Evolutionary conservation across 805 yeast genomes (phyloP).

Genomic region (Komagataella mondaviorum): DNA sequence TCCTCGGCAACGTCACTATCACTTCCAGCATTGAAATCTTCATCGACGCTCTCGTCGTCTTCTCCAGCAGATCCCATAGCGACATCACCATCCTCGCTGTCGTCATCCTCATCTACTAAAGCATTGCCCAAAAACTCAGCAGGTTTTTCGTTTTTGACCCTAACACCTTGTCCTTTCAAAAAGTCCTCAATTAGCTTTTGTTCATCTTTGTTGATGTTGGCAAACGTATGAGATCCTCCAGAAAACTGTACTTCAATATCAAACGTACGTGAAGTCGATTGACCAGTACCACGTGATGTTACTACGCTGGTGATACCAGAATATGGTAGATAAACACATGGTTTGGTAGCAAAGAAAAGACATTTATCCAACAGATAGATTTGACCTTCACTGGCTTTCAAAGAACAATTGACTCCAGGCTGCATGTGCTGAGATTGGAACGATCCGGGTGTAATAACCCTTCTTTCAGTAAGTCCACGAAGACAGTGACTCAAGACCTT

Average conservation of each 20-base stretch:
- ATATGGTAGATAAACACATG: constrained; percentile 83
- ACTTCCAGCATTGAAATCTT: constrained; percentile 53
- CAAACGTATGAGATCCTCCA: constrained; percentile 65
- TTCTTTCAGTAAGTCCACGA: constrained; percentile 80
- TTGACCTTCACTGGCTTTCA: constrained; percentile 92
- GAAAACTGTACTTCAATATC: constrained; percentile 65
- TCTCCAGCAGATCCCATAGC: constrained; percentile 70
- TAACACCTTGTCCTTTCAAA: constrained; percentile 63
- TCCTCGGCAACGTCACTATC: constrained; percentile 66
- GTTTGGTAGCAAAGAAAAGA: constrained; percentile 82
- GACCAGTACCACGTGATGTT: constrained; percentile 77
- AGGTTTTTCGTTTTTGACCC: constrained; percentile 80
- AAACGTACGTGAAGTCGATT: constrained; percentile 75
- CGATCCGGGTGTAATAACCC: constrained; percentile 74
- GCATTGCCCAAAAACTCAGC: constrained; percentile 72
- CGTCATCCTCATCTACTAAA: constrained; percentile 53
- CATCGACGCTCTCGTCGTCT: constrained; percentile 67
- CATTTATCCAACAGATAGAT: constrained; percentile 88
- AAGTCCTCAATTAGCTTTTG: constrained; percentile 67
- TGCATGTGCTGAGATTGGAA: constrained; percentile 65
- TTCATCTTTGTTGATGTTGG: constrained; percentile 82
- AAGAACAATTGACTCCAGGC: constrained; percentile 83
- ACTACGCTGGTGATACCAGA: constrained; percentile 65
- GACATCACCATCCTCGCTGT: constrained; percentile 35
- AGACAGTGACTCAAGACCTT: constrained; percentile 79